Evolutionary conservation across 2,329 filamentous ascomycete species (phyloP), one percentile per base, ranked within the genome.

Genomic region (Plenodomus tracheiphilus): DNA sequence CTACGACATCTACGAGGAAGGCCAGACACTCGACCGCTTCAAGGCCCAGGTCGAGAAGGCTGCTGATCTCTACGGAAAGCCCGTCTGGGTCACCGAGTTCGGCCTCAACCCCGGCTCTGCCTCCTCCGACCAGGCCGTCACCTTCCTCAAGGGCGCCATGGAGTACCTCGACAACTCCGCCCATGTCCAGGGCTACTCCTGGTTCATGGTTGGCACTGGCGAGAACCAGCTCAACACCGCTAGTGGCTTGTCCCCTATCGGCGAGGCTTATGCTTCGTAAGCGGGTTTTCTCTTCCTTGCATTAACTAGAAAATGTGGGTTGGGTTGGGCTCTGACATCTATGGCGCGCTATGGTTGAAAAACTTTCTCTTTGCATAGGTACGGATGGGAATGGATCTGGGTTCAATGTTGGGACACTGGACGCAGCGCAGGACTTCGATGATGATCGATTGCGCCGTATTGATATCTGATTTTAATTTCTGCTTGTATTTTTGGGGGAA

Each of bases 11-110:
- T 68, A 58, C 61, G 57, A 56, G 17, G 53, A 50, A 10, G 53
- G 35, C 15, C 35, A 54, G 18, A 58, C 56, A 39, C 62, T 72
- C 38, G 56, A 65, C 40, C 64, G 66, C 58, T 74, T 74, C 68
- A 62, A 68, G 53, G 55, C 58, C 2, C 68, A 74, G 43, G 83
- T 68, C 44, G 65, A 70, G 48, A 53, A 67, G 56, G 68, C 71
- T 13, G 55, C 58, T 16, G 37, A 54, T 28, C 45, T 57, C 51
- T 65, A 56, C 51, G 59, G 58, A 53, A 65, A 65, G 61, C 59
- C 59, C 25, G 58, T 73, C 58, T 74, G 66, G 65, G 54, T 74
- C 53, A 72, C 71, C 22, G 71, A 74, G 65, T 74, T 73, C 41
- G 69, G 64, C 48, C 64, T 69, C 46, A 66, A 62, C 58, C 49